Evolutionary conservation across 352 stramenopile genomes (phyloP), one percentile per base, ranked within the genome.

Genomic region (Pythium phragmiticola): DNA sequence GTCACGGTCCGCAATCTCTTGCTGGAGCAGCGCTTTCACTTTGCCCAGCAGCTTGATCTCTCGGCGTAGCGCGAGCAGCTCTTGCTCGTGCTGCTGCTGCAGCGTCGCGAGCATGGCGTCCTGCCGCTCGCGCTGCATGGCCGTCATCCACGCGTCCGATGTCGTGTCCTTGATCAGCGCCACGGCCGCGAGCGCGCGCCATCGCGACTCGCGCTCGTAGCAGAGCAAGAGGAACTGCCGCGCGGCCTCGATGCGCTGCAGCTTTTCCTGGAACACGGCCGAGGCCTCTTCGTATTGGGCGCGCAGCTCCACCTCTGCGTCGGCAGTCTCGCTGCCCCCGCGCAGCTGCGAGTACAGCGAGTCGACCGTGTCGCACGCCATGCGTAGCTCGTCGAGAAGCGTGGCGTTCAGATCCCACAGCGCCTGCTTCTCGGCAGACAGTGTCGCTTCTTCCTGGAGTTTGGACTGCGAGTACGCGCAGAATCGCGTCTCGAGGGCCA

Each of bases 121-220:
- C 19, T 89, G 82, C 2, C 82, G 79, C 16, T 75, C 77, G 16
- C 66, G 59, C 47, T 90, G 84, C 66, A 75, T 74, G 7, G 46
- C 59, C 1, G 79, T 88, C 74, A 93, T 87, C 84, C 84, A 93
- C 41, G 87, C 74, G 28, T 90, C 72, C 1, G 82, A 90, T 0
- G 73, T 73, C 21, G 60, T 75, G 67, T 88, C 79, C 12, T 84
- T 80, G n/a, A 88, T 69, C 13, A 90, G 58, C 17, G 77, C 61
- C 9, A 75, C 68, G 0, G 69, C 64, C 17, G 77, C 76, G 13
- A 93, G 58, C 7, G 46, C 48, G 12, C 82, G 70, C 84, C 84
- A 92, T 8, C 82, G 82, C 34, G 65, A 57, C 54, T 93, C 84
- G 3, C 82, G 80, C 7, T 82, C 76, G 63, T 92, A 92, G 57